These are phyloP conservation scores for Eucalyptus pauciflora DNA, from an alignment of 345 rosid genomes.

Conservation along the genomic window DNA sequence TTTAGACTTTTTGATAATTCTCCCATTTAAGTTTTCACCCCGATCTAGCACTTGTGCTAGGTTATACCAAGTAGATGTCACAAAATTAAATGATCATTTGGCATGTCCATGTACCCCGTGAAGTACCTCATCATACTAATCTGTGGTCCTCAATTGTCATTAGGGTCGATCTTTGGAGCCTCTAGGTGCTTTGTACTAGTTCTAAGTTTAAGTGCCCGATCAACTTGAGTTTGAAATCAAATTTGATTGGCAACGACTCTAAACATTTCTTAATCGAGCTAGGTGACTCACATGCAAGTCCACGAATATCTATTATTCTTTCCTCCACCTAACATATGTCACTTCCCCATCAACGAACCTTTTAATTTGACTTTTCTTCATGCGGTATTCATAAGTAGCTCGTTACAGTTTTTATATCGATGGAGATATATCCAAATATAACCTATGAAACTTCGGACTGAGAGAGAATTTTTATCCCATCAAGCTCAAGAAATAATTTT, in stretches of 20 bases:
- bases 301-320: neutral
- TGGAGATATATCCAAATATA: neutral
- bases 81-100: neutral
- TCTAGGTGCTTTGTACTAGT: neutral
- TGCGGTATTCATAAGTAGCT: neutral
- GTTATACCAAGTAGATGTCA: neutral
- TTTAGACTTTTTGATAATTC: too few relatives aligned
- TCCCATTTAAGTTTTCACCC: fast-evolving
- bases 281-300: neutral
- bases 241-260: neutral
- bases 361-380: neutral
- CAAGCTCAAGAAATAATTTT: neutral
- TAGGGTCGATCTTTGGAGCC: neutral
- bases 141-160: neutral
- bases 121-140: neutral
- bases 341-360: neutral
- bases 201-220: neutral
- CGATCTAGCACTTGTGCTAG: neutral
- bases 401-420: neutral
- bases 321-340: neutral
- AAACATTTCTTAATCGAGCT: neutral
- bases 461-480: neutral
- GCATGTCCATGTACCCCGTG: neutral
- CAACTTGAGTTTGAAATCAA: neutral
- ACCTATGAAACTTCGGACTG: neutral